Conservation (phyloP, 176 grass and related monocot genomes). For the Elymus sibiricus region DNA sequence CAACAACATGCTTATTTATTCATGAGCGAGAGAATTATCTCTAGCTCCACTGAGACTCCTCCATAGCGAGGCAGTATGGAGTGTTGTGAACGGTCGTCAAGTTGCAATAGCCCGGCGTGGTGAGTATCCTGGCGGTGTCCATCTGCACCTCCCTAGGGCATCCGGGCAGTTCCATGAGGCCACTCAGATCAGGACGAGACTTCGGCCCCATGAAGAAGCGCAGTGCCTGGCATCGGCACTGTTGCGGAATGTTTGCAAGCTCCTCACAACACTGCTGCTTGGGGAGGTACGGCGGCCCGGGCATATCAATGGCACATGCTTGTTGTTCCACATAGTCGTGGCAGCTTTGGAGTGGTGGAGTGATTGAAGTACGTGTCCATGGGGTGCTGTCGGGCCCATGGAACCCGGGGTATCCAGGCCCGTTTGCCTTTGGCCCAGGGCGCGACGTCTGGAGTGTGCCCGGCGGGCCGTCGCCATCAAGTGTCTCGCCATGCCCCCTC, state of each 20-base stretch:
- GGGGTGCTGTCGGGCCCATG: too few species aligned
- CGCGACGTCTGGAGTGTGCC: too few species aligned
- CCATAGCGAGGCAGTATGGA: neutral
- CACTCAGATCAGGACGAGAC: neutral
- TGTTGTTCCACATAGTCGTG: neutral
- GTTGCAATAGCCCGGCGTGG: neutral
- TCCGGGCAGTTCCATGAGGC: neutral
- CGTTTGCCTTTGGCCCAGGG: too few species aligned
- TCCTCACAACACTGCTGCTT: neutral
- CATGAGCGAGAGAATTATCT: neutral
- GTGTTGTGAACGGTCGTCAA: neutral
- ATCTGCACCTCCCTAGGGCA: neutral
- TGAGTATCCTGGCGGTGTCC: neutral
- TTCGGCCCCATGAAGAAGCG: neutral
- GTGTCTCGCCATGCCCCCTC: too few species aligned
- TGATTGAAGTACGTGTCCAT: too few species aligned
- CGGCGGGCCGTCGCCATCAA: too few species aligned
- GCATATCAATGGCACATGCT: neutral
- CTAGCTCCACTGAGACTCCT: neutral
- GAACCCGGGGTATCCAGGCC: too few species aligned
- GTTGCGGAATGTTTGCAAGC: neutral
- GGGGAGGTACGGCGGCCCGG: neutral
- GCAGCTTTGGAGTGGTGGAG: neutral
- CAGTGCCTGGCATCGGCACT: neutral
- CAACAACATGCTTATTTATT: neutral